These are phyloP conservation scores for Sinapis alba DNA, from an alignment of 441 rosid genomes.

Conservation along the genomic window DNA sequence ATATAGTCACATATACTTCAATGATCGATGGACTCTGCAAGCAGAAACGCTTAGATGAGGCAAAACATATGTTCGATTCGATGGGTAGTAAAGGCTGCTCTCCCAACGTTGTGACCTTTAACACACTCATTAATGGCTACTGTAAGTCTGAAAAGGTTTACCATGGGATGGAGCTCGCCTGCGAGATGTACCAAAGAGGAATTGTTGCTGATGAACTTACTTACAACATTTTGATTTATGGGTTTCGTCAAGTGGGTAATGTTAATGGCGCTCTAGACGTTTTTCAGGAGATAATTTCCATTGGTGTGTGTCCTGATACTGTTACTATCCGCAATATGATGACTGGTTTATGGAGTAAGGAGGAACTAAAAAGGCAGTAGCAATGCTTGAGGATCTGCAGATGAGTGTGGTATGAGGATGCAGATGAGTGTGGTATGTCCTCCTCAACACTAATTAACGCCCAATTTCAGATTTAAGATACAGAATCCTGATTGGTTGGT, in stretches of 20 bases:
- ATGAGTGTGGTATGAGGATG: no score
- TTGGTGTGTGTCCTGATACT: neutral
- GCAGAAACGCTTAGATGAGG: neutral
- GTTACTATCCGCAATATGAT: neutral
- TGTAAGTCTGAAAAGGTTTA: neutral
- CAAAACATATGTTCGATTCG: neutral
- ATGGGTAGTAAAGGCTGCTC: constrained; percentile 3
- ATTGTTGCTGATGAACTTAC: neutral
- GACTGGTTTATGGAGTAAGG: no score
- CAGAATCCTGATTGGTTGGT: no score
- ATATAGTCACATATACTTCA: neutral
- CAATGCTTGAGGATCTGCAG: no score
- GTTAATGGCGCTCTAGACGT: neutral
- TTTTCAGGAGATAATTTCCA: neutral
- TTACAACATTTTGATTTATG: neutral
- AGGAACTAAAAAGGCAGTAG: no score
- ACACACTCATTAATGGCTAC: neutral
- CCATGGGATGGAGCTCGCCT: neutral
- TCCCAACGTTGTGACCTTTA: neutral
- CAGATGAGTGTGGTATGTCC: no score
- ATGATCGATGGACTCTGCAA: neutral
- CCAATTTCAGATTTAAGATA: no score
- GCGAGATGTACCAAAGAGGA: neutral
- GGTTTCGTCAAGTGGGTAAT: neutral
- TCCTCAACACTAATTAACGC: no score